Conservation (phyloP, 2,329 filamentous ascomycete genomes). For the Cladobotryum mycophilum region DNA sequence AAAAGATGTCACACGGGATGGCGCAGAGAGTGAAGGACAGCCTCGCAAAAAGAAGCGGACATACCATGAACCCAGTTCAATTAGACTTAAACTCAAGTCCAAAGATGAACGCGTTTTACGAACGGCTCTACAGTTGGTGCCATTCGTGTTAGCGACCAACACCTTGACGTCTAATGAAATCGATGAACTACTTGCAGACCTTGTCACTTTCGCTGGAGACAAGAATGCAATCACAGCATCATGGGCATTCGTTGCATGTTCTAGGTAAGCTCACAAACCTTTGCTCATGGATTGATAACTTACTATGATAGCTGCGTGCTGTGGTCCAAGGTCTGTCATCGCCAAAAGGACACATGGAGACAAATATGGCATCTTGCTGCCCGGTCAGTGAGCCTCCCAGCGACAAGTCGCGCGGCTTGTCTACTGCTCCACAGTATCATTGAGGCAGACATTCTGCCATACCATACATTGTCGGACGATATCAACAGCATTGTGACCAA, state of each 20-base stretch:
- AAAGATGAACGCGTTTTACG: slow-evolving; percentile 38
- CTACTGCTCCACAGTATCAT: slow-evolving; percentile 65
- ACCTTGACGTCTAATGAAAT: slow-evolving; percentile 46
- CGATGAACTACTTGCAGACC: slow-evolving; percentile 47
- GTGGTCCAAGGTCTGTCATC: slow-evolving; percentile 27
- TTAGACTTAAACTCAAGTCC: slow-evolving; percentile 44
- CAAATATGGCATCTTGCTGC: slow-evolving; percentile 36
- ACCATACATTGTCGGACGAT: slow-evolving; percentile 60
- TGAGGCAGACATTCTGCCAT: slow-evolving; percentile 57
- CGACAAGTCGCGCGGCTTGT: slow-evolving; percentile 71
- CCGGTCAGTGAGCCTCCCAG: slow-evolving; percentile 62
- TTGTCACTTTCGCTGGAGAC: slow-evolving; percentile 57
- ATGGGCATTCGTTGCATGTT: slow-evolving; percentile 80
- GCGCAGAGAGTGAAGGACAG: slow-evolving; percentile 33
- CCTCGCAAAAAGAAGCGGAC: slow-evolving; percentile 48
- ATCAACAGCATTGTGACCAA: slow-evolving; percentile 67
- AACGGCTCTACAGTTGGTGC: slow-evolving; percentile 51
- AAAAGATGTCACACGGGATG: slow-evolving; percentile 17
- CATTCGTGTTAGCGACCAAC: slow-evolving; percentile 47
- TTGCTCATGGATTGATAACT: slow-evolving; percentile 10
- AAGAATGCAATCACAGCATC: slow-evolving; percentile 62
- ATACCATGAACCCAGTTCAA: slow-evolving; percentile 35
- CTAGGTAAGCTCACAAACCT: slow-evolving; percentile 51
- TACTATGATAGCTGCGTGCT: slow-evolving; percentile 27
- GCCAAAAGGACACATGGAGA: slow-evolving; percentile 14